Evolutionary conservation across 805 yeast species (phyloP), one percentile per base, ranked within the genome.

Genomic region (Zygotorulaspora florentina): DNA sequence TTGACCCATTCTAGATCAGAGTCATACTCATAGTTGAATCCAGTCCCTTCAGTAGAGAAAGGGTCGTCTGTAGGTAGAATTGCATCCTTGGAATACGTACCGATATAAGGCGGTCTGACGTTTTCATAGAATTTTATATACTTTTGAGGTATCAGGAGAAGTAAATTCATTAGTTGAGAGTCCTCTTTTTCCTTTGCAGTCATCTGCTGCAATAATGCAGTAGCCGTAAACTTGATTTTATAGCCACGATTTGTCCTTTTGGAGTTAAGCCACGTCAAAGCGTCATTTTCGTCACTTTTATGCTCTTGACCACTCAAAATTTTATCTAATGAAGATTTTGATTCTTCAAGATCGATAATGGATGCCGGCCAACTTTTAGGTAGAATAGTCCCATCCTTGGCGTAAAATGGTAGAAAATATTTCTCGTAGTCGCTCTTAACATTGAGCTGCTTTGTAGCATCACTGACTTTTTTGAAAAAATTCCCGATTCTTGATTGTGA

Each of bases 1-100:
- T 73, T 72, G 10, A 68, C 75, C 76, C 80, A 79, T 51, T 80
- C 85, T 34, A 70, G 67, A 50, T 79, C 84, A 8, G 79, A 71
- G 36, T 76, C 78, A 41, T 70, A 74, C 12, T 70, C 77, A 55
- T 75, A 76, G 40, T 77, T 69, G 50, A 74, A 51, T 13, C 61
- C 62, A 1, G 66, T 54, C 8, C 56, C 57, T 18, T 60, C 67
- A 6, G 59, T 68, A 54, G 55, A 64, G 58, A 53, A 71, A 15
- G 64, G 70, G 27, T 61, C 46, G 26, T 59, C 53, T 29, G 38
- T 57, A 10, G 61, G 65, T 33, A 61, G 29, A n/a, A 47, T 26
- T 41, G 57, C 39, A 45, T 46, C 58, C 43, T 62, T 73, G 6
- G 73, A 73, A 45, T 69, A 77, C 0, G 84, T 74, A 1, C 85